These are phyloP conservation scores for Silene conica DNA, from an alignment of 148 eudicot species.

Conservation along the genomic window DNA sequence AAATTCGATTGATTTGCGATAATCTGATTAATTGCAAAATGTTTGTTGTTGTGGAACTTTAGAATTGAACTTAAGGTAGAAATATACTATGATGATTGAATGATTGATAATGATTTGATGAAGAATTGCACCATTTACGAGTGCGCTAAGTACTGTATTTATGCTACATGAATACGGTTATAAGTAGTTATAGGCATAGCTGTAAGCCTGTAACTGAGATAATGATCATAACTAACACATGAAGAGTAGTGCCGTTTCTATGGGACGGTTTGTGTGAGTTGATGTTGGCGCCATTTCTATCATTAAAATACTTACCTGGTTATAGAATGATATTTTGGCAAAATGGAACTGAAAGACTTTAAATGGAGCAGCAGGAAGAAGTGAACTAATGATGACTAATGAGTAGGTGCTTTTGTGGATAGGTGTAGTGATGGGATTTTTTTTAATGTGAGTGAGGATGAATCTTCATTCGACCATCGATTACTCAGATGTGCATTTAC, in stretches of 20 bases:
- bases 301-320: not conserved
- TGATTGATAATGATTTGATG: no score
- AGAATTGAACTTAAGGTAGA: not conserved
- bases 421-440: not conserved
- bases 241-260: no score
- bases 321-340: not conserved
- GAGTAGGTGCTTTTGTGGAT: not conserved
- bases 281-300: no score
- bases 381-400: not conserved
- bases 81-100: no score
- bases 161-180: no score
- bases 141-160: no score
- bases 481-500: not conserved
- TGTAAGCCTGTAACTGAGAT: no score
- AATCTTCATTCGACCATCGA: not conserved
- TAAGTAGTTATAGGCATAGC: no score
- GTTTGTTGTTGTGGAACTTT: not conserved
- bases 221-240: no score
- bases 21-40: not conserved
- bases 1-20: slow-evolving; percentile 2
- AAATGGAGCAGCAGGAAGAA: not conserved
- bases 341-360: not conserved
- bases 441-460: not conserved
- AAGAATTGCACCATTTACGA: no score
- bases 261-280: no score